Conservation (phyloP, 2,329 filamentous ascomycete genomes). For the Colletotrichum neosansevieriae region DNA sequence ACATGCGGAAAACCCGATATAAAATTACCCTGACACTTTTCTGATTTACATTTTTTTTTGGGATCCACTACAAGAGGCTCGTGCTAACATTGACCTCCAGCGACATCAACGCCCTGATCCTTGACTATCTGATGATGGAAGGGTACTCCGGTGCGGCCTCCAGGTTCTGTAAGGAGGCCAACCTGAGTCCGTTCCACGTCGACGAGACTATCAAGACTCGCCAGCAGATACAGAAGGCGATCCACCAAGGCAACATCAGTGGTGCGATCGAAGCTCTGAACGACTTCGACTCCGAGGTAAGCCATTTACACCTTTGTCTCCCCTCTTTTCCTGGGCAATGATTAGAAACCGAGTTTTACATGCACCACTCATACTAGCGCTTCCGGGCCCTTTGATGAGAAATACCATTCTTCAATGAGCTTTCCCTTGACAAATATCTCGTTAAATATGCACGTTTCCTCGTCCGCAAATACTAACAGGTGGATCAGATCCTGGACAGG, state of each 20-base stretch:
- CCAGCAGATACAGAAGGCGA: constrained; percentile 85
- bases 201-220: constrained; percentile 80
- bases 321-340: constrained; percentile 66
- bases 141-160: constrained; percentile 93
- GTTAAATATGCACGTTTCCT: background rate
- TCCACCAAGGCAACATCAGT: constrained; percentile 88
- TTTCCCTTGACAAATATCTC: constrained; percentile 25
- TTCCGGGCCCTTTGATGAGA: constrained; percentile 90
- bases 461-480: constrained; percentile 44
- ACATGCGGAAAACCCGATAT: constrained; percentile 88
- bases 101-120: constrained; percentile 93
- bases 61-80: constrained; percentile 5
- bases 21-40: constrained; percentile 73
- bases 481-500: constrained; percentile 83
- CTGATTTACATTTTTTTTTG: constrained; percentile 24
- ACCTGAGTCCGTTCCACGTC: constrained; percentile 80
- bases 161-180: constrained; percentile 94
- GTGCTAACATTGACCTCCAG: constrained; percentile 62
- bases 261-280: constrained; percentile 89
- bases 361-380: constrained; percentile 98
- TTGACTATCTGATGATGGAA: constrained; percentile 97
- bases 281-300: constrained; percentile 90
- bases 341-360: constrained; percentile 94
- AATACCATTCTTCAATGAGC: constrained; percentile 71
- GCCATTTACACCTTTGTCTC: constrained; percentile 48